Evolutionary conservation across 805 yeast genomes (phyloP).

Genomic region (Sungouiozyma intestinalis): DNA sequence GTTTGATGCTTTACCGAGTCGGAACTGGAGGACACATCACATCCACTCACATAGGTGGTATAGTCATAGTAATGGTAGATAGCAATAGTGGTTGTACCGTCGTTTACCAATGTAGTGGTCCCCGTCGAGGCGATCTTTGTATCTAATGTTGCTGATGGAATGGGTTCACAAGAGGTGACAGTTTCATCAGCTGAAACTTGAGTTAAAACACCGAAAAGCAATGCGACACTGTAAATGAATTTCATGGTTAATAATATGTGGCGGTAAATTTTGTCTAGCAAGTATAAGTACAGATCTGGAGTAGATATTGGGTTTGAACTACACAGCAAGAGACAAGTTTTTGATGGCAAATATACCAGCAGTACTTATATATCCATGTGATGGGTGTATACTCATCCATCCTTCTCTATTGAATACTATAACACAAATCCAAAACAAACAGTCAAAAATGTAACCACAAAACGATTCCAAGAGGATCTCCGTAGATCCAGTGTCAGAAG

Average conservation of each 20-base stretch:
- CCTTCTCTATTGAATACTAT: too few relatives aligned
- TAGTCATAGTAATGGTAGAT: constrained; percentile 14
- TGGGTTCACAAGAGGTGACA: constrained; percentile 9
- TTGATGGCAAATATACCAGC: too few relatives aligned
- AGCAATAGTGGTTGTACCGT: constrained; percentile 12
- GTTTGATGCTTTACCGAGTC: background rate
- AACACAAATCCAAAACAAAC: too few relatives aligned
- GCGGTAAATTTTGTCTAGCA: background rate
- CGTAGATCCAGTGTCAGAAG: too few relatives aligned
- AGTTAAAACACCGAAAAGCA: background rate
- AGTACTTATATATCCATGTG: background rate
- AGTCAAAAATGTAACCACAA: too few relatives aligned
- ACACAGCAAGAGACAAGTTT: too few relatives aligned
- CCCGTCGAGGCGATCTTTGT: constrained; percentile 13
- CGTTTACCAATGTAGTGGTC: constrained; percentile 9
- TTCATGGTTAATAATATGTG: background rate
- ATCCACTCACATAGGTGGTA: constrained; percentile 14
- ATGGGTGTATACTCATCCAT: too few relatives aligned
- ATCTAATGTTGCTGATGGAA: constrained; percentile 14
- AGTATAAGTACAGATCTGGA: background rate
- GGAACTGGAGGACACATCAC: constrained; percentile 7
- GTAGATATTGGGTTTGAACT: too few relatives aligned
- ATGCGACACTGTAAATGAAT: background rate
- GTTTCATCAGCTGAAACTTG: constrained; percentile 1
- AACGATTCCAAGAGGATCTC: too few relatives aligned